Evolutionary conservation across 2,329 filamentous ascomycete species (phyloP), one percentile per base, ranked within the genome.

Genomic region (Pestalotiopsis fici): DNA sequence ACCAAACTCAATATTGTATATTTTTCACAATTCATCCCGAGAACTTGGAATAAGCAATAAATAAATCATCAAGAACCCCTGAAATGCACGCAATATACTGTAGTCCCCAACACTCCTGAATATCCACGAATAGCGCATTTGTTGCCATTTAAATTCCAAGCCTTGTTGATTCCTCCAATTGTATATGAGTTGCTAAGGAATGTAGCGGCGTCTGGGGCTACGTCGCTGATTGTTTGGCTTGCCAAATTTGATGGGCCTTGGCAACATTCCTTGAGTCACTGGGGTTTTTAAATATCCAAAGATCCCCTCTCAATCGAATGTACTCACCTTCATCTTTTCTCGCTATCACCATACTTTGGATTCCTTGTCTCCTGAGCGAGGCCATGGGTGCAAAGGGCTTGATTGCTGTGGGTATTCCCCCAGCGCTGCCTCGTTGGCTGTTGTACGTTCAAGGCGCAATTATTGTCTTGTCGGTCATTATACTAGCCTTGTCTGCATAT

Each of bases 401-500:
- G 11, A 71, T 78, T 28, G 77, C 73, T 66, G 77, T 71, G 21
- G 81, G 82, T 61, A 78, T 76, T 4, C 82, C 82, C 60, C 73
- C 74, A 25, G 68, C 75, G 64, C 23, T 31, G 23, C 80, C 82
- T 2, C 67, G 70, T 9, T 82, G 76, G 74, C 71, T 83, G 25
- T 71, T 80, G 25, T 79, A 78, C 69, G 66, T 83, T 60, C 79
- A 80, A 68, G 74, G 75, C 56, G 77, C 71, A 67, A 79, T 82
- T 63, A 65, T 84, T 47, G 71, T 80, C 18, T 75, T 85, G 25
- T 80, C 81, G 3, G 70, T 82, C 43, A 74, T 79, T 63, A 72
- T 81, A 50, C 73, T 85, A 37, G 79, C 78, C 37, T 73, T 83
- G 4, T 75, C 78, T 59, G 82, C 78, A 23, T 84, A 82, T 69